Percentiles rank a stretch among this genome's conserved stretches.
Evolutionary conservation across 2,329 filamentous ascomycete genomes (phyloP).

Genomic region (Penicillium sp.): DNA sequence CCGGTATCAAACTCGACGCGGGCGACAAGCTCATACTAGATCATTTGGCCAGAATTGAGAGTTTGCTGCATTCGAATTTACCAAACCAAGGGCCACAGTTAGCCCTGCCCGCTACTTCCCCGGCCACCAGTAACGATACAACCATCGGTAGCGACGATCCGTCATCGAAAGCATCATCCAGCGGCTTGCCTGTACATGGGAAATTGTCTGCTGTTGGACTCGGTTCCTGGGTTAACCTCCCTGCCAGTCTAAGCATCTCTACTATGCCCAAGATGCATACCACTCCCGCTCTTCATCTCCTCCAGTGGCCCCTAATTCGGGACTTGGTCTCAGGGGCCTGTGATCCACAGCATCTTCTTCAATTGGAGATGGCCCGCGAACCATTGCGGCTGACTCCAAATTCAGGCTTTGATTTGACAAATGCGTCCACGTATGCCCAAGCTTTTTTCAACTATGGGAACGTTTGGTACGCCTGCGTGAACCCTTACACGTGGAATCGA

Average conservation of each 20-base stretch:
- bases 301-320: slow-evolving; percentile 72
- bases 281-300: slow-evolving; percentile 58
- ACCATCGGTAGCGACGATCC: slow-evolving; percentile 51
- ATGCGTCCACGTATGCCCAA: slow-evolving; percentile 64
- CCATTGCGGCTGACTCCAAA: slow-evolving; percentile 55
- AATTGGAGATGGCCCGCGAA: slow-evolving; percentile 70
- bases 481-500: slow-evolving; percentile 68
- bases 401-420: slow-evolving; percentile 62
- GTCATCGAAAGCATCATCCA: slow-evolving; percentile 31
- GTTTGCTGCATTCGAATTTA: slow-evolving; percentile 63
- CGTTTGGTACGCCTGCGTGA: slow-evolving; percentile 77
- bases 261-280: slow-evolving; percentile 80
- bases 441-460: slow-evolving; percentile 75
- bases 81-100: slow-evolving; percentile 27
- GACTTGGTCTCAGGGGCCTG: slow-evolving; percentile 66
- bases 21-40: slow-evolving; percentile 80
- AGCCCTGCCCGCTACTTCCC: slow-evolving; percentile 51
- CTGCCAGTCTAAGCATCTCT: slow-evolving; percentile 55
- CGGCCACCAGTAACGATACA: slow-evolving; percentile 57
- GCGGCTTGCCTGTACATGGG: slow-evolving; percentile 8
- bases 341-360: slow-evolving; percentile 70
- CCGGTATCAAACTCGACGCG: slow-evolving; percentile 76
- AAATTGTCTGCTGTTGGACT: slow-evolving; percentile 55
- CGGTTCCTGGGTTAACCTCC: slow-evolving; percentile 59
- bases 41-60: slow-evolving; percentile 67